Evolutionary conservation across 345 rosid species (phyloP).

Genomic region (Murraya paniculata): DNA sequence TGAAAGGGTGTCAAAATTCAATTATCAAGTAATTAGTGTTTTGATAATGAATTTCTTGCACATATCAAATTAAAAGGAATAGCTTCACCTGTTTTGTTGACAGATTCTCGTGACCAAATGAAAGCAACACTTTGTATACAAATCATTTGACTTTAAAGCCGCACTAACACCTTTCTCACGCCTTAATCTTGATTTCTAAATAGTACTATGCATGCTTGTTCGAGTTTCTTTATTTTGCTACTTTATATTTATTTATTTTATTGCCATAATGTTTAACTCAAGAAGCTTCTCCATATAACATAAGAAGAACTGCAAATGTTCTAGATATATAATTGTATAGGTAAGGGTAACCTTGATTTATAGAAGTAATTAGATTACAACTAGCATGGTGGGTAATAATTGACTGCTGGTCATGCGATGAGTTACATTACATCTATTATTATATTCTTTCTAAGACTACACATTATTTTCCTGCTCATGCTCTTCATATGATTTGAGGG

Average conservation of each 20-base stretch:
- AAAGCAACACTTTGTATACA: background rate
- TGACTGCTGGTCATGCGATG: background rate
- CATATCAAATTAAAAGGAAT: background rate
- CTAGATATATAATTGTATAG: background rate
- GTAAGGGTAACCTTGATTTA: no score
- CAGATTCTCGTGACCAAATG: conserved; percentile 20
- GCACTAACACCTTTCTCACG: conserved; percentile 16
- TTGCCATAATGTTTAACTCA: background rate
- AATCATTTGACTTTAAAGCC: conserved; percentile 13
- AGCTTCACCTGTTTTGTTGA: conserved; percentile 24
- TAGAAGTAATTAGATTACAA: background rate
- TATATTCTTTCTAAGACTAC: background rate
- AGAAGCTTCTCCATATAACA: background rate
- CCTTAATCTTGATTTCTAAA: background rate
- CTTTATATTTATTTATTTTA: no score
- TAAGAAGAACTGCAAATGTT: background rate
- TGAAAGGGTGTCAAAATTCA: background rate
- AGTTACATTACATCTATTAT: background rate
- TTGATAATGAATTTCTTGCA: no score
- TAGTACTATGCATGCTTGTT: background rate
- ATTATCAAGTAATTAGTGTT: background rate
- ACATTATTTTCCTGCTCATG: background rate
- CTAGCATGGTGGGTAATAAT: background rate
- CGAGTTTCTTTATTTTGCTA: background rate
- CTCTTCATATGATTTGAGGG: background rate